Evolutionary conservation across 257 asterid genomes (phyloP).

Genomic region (Scutellaria galericulata): DNA sequence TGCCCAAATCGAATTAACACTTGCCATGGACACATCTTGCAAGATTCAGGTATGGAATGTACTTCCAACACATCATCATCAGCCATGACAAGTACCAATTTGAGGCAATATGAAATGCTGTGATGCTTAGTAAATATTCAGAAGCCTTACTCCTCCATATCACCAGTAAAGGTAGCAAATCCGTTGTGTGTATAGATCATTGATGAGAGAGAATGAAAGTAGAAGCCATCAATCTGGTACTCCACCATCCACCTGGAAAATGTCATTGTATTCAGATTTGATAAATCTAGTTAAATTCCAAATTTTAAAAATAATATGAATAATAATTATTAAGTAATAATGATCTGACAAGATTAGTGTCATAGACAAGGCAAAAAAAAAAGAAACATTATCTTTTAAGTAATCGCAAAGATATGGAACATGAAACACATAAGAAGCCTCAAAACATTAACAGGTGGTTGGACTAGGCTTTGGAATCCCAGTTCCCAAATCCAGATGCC

Average conservation of each 20-base stretch:
- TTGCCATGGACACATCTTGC: neutral
- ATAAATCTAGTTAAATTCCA: conserved; percentile 30
- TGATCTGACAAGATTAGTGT: conserved; percentile 11
- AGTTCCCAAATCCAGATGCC: too few species aligned
- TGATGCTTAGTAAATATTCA: conserved; percentile 22
- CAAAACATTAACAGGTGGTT: conserved; percentile 23
- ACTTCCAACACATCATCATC: conserved; percentile 20
- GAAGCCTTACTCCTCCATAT: conserved; percentile 87
- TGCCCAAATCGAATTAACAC: conserved; percentile 3
- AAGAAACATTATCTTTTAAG: neutral
- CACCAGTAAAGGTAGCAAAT: conserved; percentile 91
- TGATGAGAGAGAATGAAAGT: conserved; percentile 93
- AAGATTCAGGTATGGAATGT: conserved; percentile 5
- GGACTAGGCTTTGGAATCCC: too few species aligned
- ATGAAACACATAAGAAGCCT: conserved; percentile 30
- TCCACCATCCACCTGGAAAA: conserved; percentile 93
- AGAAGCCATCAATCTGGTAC: conserved; percentile 92
- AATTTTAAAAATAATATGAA: conserved; percentile 1
- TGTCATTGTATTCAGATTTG: conserved; percentile 35
- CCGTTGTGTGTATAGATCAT: conserved; percentile 99
- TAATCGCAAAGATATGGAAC: conserved; percentile 23
- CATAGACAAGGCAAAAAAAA: conserved; percentile 26
- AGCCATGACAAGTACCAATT: conserved; percentile 23
- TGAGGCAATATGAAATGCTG: conserved; percentile 4
- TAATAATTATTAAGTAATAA: neutral